Base-by-base conservation (phyloP, 2,329 filamentous ascomycete species). In the Fusarium sp. region DNA sequence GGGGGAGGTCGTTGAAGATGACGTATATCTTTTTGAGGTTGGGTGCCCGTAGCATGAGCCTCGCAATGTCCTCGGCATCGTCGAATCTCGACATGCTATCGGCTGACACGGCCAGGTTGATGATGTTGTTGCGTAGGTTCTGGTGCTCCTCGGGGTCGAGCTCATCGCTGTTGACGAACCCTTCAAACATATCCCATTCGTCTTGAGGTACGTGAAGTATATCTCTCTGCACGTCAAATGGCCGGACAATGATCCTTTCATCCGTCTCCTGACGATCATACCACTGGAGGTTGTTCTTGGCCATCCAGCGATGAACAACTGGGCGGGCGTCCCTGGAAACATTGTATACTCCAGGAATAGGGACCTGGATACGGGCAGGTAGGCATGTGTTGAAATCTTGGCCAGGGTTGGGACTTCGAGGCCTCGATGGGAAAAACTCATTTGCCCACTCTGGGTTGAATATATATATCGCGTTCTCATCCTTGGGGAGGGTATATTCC, bases 1-100 rank as follows among this genome's bases (percentile, higher is more conserved):
- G 21, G 18, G 35, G 57, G 23, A 60, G 45, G 38, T 54, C 57
- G 35, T 54, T 60, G 18, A 29, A 60, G n/a, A 54, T 54, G 27
- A 33, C 7, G 4, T 39, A 41, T 16, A 54, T 33, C 35, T 27
- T 60, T 12, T 21, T 54, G 33, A 54, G 18, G n/a, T 27, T 46
- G 39, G 39, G 39, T 23, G 27, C 38, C 27, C 18, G 27, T 19
- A 33, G 27, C 38, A 35, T 25, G 15, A 57, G 15, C 4, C 18
- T 15, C 1, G 39, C 54, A 5, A 45, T 19, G 9, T 45, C 7
- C 11, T 25, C 11, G 19, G n/a, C 29, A 25, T 23, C 21, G 1
- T 35, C 27, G 19, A n/a, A 23, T 33, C 12, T 16, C 18, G 55
- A 7, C 33, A 58, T 29, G 18, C n/a, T 33, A 18, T 54, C 10